These are phyloP conservation scores for Xylogone sp. DNA, from an alignment of 2,329 filamentous ascomycete species.

Conservation along the genomic window DNA sequence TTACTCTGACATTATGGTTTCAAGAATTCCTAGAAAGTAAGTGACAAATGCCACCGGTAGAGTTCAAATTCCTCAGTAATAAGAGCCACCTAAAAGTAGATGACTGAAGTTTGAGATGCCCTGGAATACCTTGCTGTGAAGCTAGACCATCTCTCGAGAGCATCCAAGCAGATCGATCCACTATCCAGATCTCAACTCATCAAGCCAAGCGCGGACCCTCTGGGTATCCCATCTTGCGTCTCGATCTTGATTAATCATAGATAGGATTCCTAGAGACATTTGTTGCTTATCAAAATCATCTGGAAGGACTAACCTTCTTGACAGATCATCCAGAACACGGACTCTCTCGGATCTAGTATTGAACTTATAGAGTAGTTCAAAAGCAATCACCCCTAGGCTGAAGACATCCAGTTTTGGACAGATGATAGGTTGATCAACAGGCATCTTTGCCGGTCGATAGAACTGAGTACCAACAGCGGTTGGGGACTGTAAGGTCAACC, in stretches of 20 bases:
- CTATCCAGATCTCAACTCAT: no score
- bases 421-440: conserved; percentile 15
- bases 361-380: conserved; percentile 57
- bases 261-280: conserved; percentile 20
- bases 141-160: no score
- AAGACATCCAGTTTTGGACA: conserved; percentile 58
- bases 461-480: conserved; percentile 58
- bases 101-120: no score
- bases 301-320: conserved; percentile 11
- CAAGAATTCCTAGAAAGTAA: no score
- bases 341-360: conserved; percentile 44
- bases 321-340: conserved; percentile 36
- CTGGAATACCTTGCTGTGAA: no score
- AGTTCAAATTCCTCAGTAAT: no score
- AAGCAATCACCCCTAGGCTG: conserved; percentile 57
- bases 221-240: conserved; percentile 1
- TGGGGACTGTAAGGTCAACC: conserved; percentile 17
- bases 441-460: conserved; percentile 46
- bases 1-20: no score
- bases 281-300: conserved; percentile 15
- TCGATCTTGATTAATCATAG: conserved; percentile 10
- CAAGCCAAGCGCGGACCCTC: conserved; percentile 2
- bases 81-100: no score
- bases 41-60: no score
- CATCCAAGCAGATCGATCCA: no score